Evolutionary conservation across 106 monocot genomes (phyloP).

Genomic region (Alisma plantagoaquatica): DNA sequence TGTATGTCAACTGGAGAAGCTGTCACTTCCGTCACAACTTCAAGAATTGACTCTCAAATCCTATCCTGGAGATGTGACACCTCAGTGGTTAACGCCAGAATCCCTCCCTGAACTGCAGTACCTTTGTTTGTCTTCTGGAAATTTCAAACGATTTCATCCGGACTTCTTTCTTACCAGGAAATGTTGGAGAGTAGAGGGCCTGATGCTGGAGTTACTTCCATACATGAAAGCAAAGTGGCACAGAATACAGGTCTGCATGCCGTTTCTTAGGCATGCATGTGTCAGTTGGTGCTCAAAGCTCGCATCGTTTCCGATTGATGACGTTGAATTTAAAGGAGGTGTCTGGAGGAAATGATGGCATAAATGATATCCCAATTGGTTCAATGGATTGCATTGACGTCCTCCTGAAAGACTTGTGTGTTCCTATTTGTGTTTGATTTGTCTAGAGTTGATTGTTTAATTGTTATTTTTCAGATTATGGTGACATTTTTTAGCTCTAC

Average conservation of each 20-base stretch:
- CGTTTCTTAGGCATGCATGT: neutral
- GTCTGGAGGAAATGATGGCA: slow-evolving; percentile 3
- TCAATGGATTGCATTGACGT: too few relatives aligned
- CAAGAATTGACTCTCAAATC: slow-evolving; percentile 4
- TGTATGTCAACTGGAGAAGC: neutral
- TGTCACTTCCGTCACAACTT: neutral
- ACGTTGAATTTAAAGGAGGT: slow-evolving; percentile 6
- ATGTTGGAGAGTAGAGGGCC: slow-evolving; percentile 1
- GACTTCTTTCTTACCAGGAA: neutral
- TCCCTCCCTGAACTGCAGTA: slow-evolving; percentile 3
- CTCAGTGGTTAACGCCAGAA: slow-evolving; percentile 1
- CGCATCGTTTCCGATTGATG: neutral
- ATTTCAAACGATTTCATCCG: neutral
- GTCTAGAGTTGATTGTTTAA: too few relatives aligned
- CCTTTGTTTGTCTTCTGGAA: slow-evolving; percentile 1
- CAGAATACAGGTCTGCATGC: neutral
- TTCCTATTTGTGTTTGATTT: too few relatives aligned
- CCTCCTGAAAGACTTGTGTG: too few relatives aligned
- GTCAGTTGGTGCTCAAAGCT: slow-evolving; percentile 5
- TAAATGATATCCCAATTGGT: too few relatives aligned
- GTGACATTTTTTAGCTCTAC: too few relatives aligned
- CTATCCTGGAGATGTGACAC: slow-evolving; percentile 3
- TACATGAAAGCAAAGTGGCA: slow-evolving; percentile 3
- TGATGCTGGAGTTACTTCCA: slow-evolving; percentile 2
- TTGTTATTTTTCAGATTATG: too few relatives aligned